Evolutionary conservation across 2,329 filamentous ascomycete genomes (phyloP), one percentile per base, ranked within the genome.

Genomic region (Fusarium miscanthi): DNA sequence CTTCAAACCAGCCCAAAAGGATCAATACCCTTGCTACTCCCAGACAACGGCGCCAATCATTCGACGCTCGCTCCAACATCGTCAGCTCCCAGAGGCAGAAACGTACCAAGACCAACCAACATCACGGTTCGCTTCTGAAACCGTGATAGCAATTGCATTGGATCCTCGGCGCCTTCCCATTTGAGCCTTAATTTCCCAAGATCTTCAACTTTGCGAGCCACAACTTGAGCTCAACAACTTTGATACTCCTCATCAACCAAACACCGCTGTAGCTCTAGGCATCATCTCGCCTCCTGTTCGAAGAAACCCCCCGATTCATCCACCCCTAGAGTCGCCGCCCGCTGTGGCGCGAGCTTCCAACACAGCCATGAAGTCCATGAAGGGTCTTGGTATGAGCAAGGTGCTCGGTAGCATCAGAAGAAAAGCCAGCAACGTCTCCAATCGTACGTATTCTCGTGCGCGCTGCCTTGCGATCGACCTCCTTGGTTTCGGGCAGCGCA

Each of bases 321-420:
- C 57, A 31, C 33, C 61, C 54, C 41, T 33, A 54, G 45, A 72
- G 59, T 46, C 72, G 70, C 65, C 62, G 70, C 65, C 64, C 63
- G 57, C 64, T 69, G 67, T 73, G 74, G 74, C 76, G 76, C 71
- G 57, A 77, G 54, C 57, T 63, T 48, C 60, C 66, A 73, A 63
- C 66, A 58, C 63, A 69, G 67, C 69, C 59, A 84, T 84, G 82
- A 84, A 82, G 75, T 80, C 80, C 71, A 85, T 85, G 84, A 89
- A 87, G 81, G 83, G 85, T 41, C 84, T 89, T 67, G 87, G 84
- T 79, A 84, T 88, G 82, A 87, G 85, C 80, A 88, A 85, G 83
- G 83, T 89, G 84, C 82, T 89, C 48, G 86, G 85, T 72, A 87
- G 82, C 82, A 85, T 89, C 79, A 87, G 83, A 77, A 85, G 84